Conservation (phyloP, 2,329 filamentous ascomycete genomes). For the Alternaria brassicicola region DNA sequence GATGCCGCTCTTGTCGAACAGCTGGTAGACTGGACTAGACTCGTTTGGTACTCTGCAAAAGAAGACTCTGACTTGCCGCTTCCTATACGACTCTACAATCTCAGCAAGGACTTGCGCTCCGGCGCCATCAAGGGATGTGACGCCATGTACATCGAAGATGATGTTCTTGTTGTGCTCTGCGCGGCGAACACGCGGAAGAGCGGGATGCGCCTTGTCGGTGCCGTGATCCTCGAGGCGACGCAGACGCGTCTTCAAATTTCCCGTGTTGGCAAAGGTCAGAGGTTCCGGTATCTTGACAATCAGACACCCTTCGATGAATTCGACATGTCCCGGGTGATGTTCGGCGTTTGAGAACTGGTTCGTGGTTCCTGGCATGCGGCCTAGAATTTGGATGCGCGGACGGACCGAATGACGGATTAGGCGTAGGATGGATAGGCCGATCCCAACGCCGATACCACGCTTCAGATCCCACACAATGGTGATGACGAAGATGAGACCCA, state of each 20-base stretch:
- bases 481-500: conserved; percentile 86
- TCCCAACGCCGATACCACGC: conserved; percentile 90
- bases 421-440: conserved; percentile 86
- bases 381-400: conserved; percentile 93
- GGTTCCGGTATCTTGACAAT: conserved; percentile 99
- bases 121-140: conserved; percentile 90
- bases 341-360: conserved; percentile 86
- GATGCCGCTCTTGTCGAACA: conserved; percentile 82
- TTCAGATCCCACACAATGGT: conserved; percentile 96
- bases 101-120: conserved; percentile 90
- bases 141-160: conserved; percentile 98
- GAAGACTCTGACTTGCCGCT: conserved; percentile 76
- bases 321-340: conserved; percentile 71
- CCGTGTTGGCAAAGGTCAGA: conserved; percentile 95
- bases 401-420: conserved; percentile 90
- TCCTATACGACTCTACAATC: conserved; percentile 82
- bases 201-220: conserved; percentile 82
- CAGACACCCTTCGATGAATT: conserved; percentile 88
- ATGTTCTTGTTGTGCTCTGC: conserved; percentile 88
- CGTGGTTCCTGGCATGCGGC: conserved; percentile 78
- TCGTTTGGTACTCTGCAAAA: conserved; percentile 66
- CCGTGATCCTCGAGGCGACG: conserved; percentile 87
- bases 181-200: conserved; percentile 76
- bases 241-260: conserved; percentile 83
- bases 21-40: conserved; percentile 66